These are phyloP conservation scores for Larix sibirica DNA, from an alignment of 83 land plant species.

Conservation along the genomic window DNA sequence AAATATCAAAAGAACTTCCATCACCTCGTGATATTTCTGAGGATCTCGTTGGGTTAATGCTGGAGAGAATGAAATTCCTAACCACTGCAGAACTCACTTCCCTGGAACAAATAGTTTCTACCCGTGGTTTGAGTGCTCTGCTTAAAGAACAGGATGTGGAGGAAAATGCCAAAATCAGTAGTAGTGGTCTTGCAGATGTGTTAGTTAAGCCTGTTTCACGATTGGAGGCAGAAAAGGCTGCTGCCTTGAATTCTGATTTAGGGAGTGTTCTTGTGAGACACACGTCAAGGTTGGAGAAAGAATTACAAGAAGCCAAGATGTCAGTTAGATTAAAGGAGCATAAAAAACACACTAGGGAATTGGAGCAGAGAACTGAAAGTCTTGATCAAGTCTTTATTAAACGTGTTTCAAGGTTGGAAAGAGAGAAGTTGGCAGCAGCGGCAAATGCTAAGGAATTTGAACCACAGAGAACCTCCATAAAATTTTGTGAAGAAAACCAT, in stretches of 20 bases:
- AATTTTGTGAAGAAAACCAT: slow-evolving; percentile 4
- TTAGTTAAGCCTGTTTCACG: slow-evolving; percentile 34
- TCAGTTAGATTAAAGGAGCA: background rate
- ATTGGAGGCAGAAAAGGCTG: slow-evolving; percentile 38
- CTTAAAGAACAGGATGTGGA: slow-evolving; percentile 34
- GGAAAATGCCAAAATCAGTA: background rate
- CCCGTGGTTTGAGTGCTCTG: slow-evolving; percentile 83
- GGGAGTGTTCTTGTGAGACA: slow-evolving; percentile 39
- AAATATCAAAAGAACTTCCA: background rate
- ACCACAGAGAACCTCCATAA: background rate
- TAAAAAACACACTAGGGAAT: background rate
- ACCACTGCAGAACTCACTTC: slow-evolving; percentile 65
- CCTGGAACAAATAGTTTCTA: slow-evolving; percentile 80
- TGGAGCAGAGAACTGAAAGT: slow-evolving; percentile 12
- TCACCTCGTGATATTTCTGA: background rate
- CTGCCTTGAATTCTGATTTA: slow-evolving; percentile 28
- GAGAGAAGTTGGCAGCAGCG: slow-evolving; percentile 29
- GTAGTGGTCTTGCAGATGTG: slow-evolving; percentile 24
- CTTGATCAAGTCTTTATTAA: slow-evolving; percentile 26
- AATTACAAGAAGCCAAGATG: slow-evolving; percentile 22
- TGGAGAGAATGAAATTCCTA: slow-evolving; percentile 66
- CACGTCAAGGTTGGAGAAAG: slow-evolving; percentile 28
- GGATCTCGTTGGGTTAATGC: slow-evolving; percentile 59
- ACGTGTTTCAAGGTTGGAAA: slow-evolving; percentile 26
- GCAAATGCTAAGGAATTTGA: slow-evolving; percentile 11